phyloP scores from a whole-genome alignment of 106 monocot genomes.

The Dioscorea alata region DNA sequence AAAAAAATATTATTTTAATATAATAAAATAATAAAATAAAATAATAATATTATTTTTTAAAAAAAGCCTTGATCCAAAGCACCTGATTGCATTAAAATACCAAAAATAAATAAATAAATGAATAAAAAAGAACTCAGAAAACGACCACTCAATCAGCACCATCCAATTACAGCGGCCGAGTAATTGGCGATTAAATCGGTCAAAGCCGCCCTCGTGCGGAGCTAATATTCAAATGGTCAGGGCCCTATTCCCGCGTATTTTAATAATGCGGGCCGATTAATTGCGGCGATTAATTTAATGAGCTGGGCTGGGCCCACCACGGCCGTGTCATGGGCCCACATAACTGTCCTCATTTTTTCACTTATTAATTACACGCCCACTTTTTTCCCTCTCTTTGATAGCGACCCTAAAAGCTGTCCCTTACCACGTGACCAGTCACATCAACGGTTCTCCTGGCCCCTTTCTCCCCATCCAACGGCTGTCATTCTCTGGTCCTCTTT shows the following conservation, averaged over 20 bases:
- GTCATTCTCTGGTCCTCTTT: not conserved
- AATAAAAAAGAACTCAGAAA: no score
- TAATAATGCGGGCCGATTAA: not conserved
- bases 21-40: no score
- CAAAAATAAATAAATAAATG: no score
- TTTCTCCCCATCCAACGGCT: not conserved
- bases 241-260: not conserved
- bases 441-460: not conserved
- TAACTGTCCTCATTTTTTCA: not conserved
- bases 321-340: not conserved
- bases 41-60: no score
- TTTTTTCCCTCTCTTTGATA: not conserved
- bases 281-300: not conserved
- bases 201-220: conserved; percentile 3
- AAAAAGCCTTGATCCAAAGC: no score
- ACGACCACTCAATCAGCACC: no score
- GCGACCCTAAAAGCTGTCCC: not conserved
- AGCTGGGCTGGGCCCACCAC: not conserved
- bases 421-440: not conserved
- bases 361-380: not conserved
- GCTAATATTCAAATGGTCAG: not conserved
- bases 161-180: not conserved
- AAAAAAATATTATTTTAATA: no score
- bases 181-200: not conserved
- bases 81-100: no score